These are phyloP conservation scores for Guadua angustifolia DNA, from an alignment of 176 grass and related monocot genomes.

Conservation along the genomic window DNA sequence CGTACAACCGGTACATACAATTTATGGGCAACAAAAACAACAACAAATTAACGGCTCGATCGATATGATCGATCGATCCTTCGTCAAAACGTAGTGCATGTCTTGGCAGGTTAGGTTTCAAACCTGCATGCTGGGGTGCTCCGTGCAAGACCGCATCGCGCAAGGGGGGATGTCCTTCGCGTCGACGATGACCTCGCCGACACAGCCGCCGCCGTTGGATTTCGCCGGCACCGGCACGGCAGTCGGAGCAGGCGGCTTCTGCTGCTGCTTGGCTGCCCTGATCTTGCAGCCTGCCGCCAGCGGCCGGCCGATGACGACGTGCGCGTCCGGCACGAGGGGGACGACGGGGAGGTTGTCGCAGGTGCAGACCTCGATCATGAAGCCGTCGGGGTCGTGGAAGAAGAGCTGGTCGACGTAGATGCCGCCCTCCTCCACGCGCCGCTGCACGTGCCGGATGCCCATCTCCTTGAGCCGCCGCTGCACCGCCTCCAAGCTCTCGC, in stretches of 20 bases:
- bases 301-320: background rate
- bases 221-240: background rate
- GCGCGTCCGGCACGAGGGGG: constrained; percentile 50
- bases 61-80: background rate
- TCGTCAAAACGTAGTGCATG: background rate
- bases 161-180: background rate
- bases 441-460: constrained; percentile 50
- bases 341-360: constrained; percentile 82
- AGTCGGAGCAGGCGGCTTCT: background rate
- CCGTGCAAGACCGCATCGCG: constrained; percentile 27
- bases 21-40: background rate
- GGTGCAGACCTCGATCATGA: constrained; percentile 94
- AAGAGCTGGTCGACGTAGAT: constrained; percentile 84
- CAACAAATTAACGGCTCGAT: background rate
- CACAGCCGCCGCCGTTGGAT: constrained; percentile 1
- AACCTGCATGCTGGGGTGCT: constrained; percentile 44
- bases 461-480: constrained; percentile 73
- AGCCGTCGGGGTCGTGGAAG: constrained; percentile 96
- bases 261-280: background rate
- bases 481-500: constrained; percentile 72
- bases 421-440: constrained; percentile 66
- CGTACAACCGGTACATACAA: background rate
- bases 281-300: background rate
- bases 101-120: background rate
- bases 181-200: constrained; percentile 32